These are phyloP conservation scores for Globisporangium polare DNA, from an alignment of 352 stramenopile species.

Conservation along the genomic window DNA sequence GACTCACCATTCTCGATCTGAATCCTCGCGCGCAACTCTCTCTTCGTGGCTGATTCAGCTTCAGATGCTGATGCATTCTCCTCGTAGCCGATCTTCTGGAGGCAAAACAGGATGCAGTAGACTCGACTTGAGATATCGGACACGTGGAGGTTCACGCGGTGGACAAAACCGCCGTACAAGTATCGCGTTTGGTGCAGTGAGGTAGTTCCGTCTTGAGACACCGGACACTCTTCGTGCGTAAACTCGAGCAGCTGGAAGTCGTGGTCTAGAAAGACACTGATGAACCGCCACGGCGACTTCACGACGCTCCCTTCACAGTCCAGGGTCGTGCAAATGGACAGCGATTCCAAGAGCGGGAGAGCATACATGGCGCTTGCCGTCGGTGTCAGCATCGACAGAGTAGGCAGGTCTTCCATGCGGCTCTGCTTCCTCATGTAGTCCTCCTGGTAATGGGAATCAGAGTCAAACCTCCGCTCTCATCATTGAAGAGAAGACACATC, in stretches of 20 bases:
- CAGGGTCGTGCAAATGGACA: constrained; percentile 43
- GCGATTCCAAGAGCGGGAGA: constrained; percentile 39
- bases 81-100: constrained; percentile 25
- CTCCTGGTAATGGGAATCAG: constrained; percentile 21
- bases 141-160: constrained; percentile 42
- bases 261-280: constrained; percentile 49
- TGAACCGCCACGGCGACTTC: constrained; percentile 45
- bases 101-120: constrained; percentile 49
- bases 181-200: constrained; percentile 43
- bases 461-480: background rate
- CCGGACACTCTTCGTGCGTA: constrained; percentile 44
- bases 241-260: constrained; percentile 65
- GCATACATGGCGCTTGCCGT: constrained; percentile 36
- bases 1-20: constrained; percentile 58
- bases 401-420: constrained; percentile 59
- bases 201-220: constrained; percentile 25
- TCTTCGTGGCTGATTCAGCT: background rate
- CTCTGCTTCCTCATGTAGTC: constrained; percentile 42
- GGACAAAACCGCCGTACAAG: constrained; percentile 41
- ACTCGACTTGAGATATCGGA: constrained; percentile 32
- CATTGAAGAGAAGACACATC: no score
- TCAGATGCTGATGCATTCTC: background rate
- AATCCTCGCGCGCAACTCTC: constrained; percentile 15
- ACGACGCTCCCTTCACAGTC: constrained; percentile 17
- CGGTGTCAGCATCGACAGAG: constrained; percentile 48